phyloP scores from a whole-genome alignment of 2,329 filamentous ascomycete species.

The Xylaria sp. region DNA sequence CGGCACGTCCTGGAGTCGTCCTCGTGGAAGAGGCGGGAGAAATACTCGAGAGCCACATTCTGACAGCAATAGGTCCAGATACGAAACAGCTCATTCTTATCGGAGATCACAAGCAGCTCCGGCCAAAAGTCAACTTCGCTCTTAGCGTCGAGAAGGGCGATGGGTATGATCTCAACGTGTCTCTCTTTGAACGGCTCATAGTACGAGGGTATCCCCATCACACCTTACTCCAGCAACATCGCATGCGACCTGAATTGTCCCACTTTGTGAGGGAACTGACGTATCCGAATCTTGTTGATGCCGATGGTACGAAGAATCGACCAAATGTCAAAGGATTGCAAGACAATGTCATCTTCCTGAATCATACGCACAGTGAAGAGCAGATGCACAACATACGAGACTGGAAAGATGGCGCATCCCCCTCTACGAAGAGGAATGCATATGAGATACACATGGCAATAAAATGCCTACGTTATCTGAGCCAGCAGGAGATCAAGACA shows the following conservation, averaged over 20 bases:
- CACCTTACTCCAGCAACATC: slow-evolving; percentile 69
- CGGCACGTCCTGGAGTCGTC: slow-evolving; percentile 65
- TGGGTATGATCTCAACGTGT: slow-evolving; percentile 74
- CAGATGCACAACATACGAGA: slow-evolving; percentile 57
- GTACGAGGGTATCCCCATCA: slow-evolving; percentile 62
- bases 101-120: slow-evolving; percentile 78
- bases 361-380: slow-evolving; percentile 67
- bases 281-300: slow-evolving; percentile 71
- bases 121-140: slow-evolving; percentile 72
- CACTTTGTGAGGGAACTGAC: slow-evolving; percentile 65
- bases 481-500: slow-evolving; percentile 73
- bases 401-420: slow-evolving; percentile 59
- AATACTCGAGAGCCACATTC: slow-evolving; percentile 39
- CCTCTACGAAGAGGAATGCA: slow-evolving; percentile 68
- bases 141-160: slow-evolving; percentile 71
- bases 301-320: slow-evolving; percentile 56
- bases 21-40: slow-evolving; percentile 56
- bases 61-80: slow-evolving; percentile 36
- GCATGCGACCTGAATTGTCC: slow-evolving; percentile 76
- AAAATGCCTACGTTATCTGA: slow-evolving; percentile 73
- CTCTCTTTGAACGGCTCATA: slow-evolving; percentile 75
- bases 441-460: slow-evolving; percentile 75
- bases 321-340: slow-evolving; percentile 64
- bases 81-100: slow-evolving; percentile 70
- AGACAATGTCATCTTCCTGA: slow-evolving; percentile 70